Conservation (phyloP, 1,284 basidiomycete genomes). For the Thelephora terrestris region DNA sequence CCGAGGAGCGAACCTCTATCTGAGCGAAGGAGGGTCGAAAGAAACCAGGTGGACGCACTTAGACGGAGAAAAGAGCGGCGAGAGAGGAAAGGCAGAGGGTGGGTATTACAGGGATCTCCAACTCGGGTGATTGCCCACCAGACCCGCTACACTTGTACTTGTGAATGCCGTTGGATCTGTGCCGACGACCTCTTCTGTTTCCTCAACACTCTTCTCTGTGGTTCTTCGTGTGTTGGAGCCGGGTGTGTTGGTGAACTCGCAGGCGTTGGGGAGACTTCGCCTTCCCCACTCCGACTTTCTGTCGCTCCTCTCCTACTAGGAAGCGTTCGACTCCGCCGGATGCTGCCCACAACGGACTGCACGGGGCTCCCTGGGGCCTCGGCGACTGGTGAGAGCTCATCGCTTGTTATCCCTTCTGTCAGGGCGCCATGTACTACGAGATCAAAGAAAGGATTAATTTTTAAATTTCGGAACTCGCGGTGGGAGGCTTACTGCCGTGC, state of each 20-base stretch:
- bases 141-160: too few relatives aligned
- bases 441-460: slow-evolving; percentile 1
- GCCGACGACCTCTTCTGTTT: slow-evolving; percentile 38
- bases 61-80: too few relatives aligned
- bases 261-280: background rate
- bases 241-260: background rate
- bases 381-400: slow-evolving; percentile 27
- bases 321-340: slow-evolving; percentile 51
- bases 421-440: slow-evolving; percentile 1
- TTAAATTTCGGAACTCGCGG: background rate
- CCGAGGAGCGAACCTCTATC: too few relatives aligned
- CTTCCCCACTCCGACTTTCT: slow-evolving; percentile 11
- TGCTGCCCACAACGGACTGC: slow-evolving; percentile 24
- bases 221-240: slow-evolving; percentile 24
- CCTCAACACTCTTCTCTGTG: slow-evolving; percentile 32
- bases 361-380: slow-evolving; percentile 30
- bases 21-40: too few relatives aligned
- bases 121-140: too few relatives aligned
- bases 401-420: slow-evolving; percentile 16
- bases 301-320: slow-evolving; percentile 28
- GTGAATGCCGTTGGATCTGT: slow-evolving; percentile 17
- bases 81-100: too few relatives aligned
- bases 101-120: too few relatives aligned
- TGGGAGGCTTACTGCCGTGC: slow-evolving; percentile 29
- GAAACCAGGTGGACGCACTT: too few relatives aligned